These are phyloP conservation scores for Podaxis sp. DNA, from an alignment of 768 basidiomycete species.

Conservation along the genomic window DNA sequence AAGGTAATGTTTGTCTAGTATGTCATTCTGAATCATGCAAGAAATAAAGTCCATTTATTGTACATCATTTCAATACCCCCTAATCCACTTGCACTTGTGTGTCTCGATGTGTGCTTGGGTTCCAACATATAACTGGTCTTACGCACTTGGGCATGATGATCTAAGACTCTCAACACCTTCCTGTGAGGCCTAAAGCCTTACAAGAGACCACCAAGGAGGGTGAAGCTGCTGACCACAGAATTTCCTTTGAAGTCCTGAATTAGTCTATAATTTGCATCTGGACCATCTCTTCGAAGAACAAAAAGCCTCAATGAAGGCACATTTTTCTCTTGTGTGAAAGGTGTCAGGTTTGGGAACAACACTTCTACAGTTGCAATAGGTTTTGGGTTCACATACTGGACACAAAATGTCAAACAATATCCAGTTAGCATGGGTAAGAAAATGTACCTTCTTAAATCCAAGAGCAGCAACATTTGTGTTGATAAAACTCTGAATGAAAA, in stretches of 20 bases:
- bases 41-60: no score
- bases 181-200: no score
- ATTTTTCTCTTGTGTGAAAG: not conserved
- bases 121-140: no score
- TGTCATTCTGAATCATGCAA: no score
- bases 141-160: no score
- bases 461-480: not conserved
- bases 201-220: conserved; percentile 10
- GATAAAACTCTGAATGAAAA: not conserved
- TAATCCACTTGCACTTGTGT: no score
- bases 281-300: not conserved
- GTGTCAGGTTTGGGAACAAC: not conserved
- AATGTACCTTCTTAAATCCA: not conserved
- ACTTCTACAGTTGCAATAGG: not conserved
- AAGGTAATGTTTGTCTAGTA: no score
- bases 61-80: no score
- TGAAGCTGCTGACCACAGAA: conserved; percentile 13
- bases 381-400: not conserved
- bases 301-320: not conserved
- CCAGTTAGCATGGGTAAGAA: not conserved
- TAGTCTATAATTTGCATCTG: not conserved
- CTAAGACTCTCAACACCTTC: no score
- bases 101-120: no score
- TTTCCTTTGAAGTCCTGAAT: conserved; percentile 14
- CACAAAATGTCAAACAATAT: not conserved